Evolutionary conservation across 768 basidiomycete species (phyloP), one percentile per base, ranked within the genome.

Genomic region (Pisolithus tinctorius): DNA sequence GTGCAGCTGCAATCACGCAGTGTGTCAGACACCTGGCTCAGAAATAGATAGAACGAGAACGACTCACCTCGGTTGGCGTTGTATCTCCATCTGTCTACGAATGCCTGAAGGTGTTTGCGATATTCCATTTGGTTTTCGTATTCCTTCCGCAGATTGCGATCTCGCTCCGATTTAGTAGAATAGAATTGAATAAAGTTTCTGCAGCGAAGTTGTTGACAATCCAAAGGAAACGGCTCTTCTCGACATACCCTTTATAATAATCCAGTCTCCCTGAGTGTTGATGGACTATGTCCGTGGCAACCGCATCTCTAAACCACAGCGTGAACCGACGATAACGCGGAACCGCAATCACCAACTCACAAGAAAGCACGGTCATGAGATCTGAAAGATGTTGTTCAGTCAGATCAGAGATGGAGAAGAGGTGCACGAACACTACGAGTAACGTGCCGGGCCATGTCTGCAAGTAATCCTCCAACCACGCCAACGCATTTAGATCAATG

Each of bases 121-220:
- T 98, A 98, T 9, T 88, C 86, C 80, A 96, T 84, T 69, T 99
- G 96, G 0, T 92, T 76, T 31, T 98, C 95, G 68, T 98, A 99
- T 67, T 98, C 95, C 69, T 93, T 93, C 40, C 82, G 82, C 68
- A 94, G 71, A 62, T 93, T 93, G 53, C 84, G 83, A 60, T 93
- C 88, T 26, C 96, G 86, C 63, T 98, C 96, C 4, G 87, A 89
- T 71, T 98, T 97, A 20, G 95, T 98, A 1, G 95, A 94, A 66
- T 99, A 98, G 78, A 99, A 98, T 67, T 98, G 94, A 1, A 89
- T 84, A 69, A 98, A 99, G 72, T 98, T 98, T 52, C 88, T 91
- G 57, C 2, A 42, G 23, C 7, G 6, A 27, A 49, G 60, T 40
- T 49, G 54, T 9, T 52, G 48, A 27, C 55, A 47, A 37, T 3